Conservation (phyloP, 371 early-diverging fungal species). For the Funneliformis caledonium region DNA sequence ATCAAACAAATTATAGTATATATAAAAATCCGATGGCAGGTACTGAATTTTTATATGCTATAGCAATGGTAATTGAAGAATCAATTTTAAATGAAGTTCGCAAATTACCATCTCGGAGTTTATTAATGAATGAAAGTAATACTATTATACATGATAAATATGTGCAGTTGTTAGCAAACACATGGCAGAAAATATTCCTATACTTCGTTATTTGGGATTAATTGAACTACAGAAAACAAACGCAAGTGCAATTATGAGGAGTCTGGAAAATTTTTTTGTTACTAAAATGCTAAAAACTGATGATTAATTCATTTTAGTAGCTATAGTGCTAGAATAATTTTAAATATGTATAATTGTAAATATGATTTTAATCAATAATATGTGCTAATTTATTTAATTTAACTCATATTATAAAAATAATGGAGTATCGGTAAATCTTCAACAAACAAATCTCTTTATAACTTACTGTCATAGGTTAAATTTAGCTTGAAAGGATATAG, state of each 20-base stretch:
- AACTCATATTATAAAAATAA: no score
- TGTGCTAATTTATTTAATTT: no score
- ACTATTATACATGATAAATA: not conserved
- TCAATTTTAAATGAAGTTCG: not conserved
- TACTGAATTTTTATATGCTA: not conserved
- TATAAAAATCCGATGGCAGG: not conserved
- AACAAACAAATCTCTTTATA: not conserved
- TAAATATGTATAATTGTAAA: no score
- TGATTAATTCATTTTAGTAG: slow-evolving; percentile 10
- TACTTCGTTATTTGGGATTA: not conserved
- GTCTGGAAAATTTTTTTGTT: not conserved
- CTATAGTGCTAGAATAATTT: no score
- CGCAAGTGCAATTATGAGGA: not conserved
- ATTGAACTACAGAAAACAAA: not conserved
- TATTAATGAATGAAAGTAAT: slow-evolving; percentile 15
- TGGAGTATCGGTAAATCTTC: not conserved
- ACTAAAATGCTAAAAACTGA: not conserved
- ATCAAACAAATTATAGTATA: slow-evolving; percentile 4
- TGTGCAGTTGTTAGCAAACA: slow-evolving; percentile 3
- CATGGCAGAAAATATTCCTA: not conserved
- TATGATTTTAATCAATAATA: no score
- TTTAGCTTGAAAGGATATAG: not conserved
- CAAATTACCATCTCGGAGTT: not conserved
- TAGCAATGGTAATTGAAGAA: slow-evolving; percentile 1
- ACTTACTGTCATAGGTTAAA: not conserved